Evolutionary conservation across 2,329 filamentous ascomycete species (phyloP), one percentile per base, ranked within the genome.

Genomic region (Geosmithia putterillii): DNA sequence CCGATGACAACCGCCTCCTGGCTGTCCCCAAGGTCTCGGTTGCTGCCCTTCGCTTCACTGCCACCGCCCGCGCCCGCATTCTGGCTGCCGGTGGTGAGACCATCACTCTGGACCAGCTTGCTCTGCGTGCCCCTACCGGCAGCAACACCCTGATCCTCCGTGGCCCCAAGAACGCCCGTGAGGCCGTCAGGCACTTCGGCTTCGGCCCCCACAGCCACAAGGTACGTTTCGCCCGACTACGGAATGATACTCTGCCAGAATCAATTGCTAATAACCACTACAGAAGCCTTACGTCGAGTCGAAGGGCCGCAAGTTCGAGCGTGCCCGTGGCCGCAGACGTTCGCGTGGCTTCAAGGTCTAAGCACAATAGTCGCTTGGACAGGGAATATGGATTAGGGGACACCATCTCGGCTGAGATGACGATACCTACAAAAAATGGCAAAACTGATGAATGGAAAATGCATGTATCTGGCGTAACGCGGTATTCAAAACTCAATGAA

Each of bases 331-430:
- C 72, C 89, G 92, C 74, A 94, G 92, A 83, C 79, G 88, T 69
- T 96, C 89, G 62, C 81, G 86, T 64, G 92, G 94, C 80, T 98
- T 98, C 89, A 98, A 98, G 88, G 92, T 98, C 67, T 98, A 95
- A 86, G 67, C 68, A 32, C 20, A 14, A 28, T 54, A 51, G 48
- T 51, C 45, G 47, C 23, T 46, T 50, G 45, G 44, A 48, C 51
- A 52, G 28, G 28, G 40, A 36, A 37, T 40, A 21, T 22, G 19
- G 35, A 9, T 22, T 17, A 32, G 18, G n/a, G 41, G 10, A 15
- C 23, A 22, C 15, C 15, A 39, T 21, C 35, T 25, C 36, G 17
- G n/a, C 19, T 18, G 17, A 20, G 45, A 28, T 42, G 14, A 40
- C 34, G 28, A 40, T 46, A 25, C 35, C 43, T 20, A 37, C 28